phyloP scores from a whole-genome alignment of 2,329 filamentous ascomycete genomes.

The Paecilomyces sp. region DNA sequence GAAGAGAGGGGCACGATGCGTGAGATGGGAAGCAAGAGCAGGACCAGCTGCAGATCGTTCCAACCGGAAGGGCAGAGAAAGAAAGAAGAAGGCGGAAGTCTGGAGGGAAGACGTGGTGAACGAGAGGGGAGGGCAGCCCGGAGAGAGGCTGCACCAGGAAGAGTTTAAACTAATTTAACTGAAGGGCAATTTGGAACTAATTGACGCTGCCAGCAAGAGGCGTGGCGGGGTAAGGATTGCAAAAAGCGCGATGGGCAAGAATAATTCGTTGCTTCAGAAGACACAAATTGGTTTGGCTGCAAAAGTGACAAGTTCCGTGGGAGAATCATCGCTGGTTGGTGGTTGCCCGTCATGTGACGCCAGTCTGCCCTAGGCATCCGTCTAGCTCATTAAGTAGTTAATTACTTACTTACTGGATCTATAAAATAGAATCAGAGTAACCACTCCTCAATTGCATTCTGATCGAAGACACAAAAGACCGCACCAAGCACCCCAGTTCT shows the following conservation, averaged over 20 bases:
- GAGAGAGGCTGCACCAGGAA: slow-evolving; percentile 3
- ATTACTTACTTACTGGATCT: no score
- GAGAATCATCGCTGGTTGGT: not conserved
- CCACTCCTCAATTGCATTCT: no score
- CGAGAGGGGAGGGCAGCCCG: slow-evolving; percentile 15
- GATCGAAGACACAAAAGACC: not conserved
- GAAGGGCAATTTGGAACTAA: no score
- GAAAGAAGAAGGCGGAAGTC: slow-evolving; percentile 37
- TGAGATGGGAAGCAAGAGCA: slow-evolving; percentile 40
- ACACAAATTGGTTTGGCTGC: not conserved
- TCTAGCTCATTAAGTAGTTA: not conserved
- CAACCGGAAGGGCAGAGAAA: slow-evolving; percentile 48
- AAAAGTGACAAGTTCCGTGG: not conserved
- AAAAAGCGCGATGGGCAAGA: no score
- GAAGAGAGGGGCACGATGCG: slow-evolving; percentile 10
- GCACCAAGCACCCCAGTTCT: not conserved
- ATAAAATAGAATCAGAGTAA: no score
- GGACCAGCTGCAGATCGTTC: slow-evolving; percentile 58
- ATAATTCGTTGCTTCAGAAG: no score
- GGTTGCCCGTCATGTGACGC: not conserved
- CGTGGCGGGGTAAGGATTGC: not conserved
- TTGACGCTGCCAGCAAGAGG: not conserved
- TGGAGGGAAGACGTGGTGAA: slow-evolving; percentile 23
- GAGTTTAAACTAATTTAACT: not conserved
- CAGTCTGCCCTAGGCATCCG: not conserved